Base-by-base conservation (phyloP, 2,329 filamentous ascomycete species). In the Endocalyx cinctus region DNA sequence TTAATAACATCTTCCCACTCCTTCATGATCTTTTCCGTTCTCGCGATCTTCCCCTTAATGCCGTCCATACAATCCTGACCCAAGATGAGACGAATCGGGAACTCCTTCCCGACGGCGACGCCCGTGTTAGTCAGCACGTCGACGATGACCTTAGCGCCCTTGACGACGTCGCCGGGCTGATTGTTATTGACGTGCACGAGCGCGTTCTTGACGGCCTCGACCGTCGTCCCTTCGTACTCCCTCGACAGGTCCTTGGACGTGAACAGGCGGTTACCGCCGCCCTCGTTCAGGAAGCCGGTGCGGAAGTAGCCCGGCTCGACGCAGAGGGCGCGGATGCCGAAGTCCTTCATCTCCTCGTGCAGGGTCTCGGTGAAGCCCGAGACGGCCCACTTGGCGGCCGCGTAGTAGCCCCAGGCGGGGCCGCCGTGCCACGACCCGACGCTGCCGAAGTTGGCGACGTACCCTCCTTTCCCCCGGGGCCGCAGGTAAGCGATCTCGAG, bases 291-390 rank as follows among this genome's bases (percentile, higher is more conserved):
- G 31, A 77, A 68, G 0, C 48, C 54, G 0, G 71, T 77, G 3
- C 72, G 64, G 47, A 77, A 76, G 37, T 70, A 69, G 0, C 72
- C 73, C 0, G 72, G 71, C 38, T 74, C 71, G 3, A 76, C 52
- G 2, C 61, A 48, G 0, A 56, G 57, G 42, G 55, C 57, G 30
- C 68, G 55, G 37, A 70, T 55, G 1, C 62, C 58, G 17, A 63
- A 60, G 4, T 57, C 13, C 38, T 45, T 47, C 6, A 62, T 45
- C 34, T 67, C 62, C 10, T 37, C 33, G 18, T 55, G 44, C 16
- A 67, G 40, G 6, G 52, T 48, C 33, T 62, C 58, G 4, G 57
- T 57, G 28, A 63, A 48, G 13, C 58, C 62, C 12, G 58, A 54
- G 13, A 67, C 47, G 5, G 64, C 60, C 39, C 57, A 63, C 46